These are phyloP conservation scores for Oehlia diaphana DNA, from an alignment of 192 early-diverging fungal genomes.

Conservation along the genomic window DNA sequence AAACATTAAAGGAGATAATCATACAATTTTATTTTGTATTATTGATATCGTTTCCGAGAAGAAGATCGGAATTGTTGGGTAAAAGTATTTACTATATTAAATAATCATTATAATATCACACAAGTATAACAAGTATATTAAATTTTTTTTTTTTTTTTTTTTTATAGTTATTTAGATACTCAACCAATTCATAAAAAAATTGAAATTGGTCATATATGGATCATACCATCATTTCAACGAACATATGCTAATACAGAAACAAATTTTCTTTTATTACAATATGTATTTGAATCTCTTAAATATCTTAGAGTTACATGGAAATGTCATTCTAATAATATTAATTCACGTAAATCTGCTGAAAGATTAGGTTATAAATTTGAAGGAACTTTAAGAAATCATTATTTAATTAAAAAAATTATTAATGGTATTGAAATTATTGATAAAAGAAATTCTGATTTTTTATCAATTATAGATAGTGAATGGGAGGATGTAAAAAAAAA, in stretches of 20 bases:
- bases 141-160: neutral
- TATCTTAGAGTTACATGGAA: neutral
- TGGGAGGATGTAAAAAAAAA: neutral
- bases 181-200: neutral
- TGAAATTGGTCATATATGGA: neutral
- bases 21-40: neutral
- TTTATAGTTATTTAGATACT: neutral
- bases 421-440: neutral
- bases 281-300: neutral
- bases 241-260: neutral
- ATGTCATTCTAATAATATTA: neutral
- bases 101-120: too few relatives aligned
- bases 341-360: neutral
- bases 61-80: neutral
- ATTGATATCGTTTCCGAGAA: neutral
- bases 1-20: neutral
- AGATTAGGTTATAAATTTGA: neutral
- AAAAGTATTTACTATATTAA: neutral
- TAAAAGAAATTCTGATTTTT: neutral
- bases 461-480: neutral
- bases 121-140: too few relatives aligned
- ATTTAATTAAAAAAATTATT: neutral
- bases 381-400: neutral
- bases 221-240: neutral
- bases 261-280: neutral